Evolutionary conservation across 108 stramenopile species (phyloP).

Genomic region (Asterionellopsis glacialis): DNA sequence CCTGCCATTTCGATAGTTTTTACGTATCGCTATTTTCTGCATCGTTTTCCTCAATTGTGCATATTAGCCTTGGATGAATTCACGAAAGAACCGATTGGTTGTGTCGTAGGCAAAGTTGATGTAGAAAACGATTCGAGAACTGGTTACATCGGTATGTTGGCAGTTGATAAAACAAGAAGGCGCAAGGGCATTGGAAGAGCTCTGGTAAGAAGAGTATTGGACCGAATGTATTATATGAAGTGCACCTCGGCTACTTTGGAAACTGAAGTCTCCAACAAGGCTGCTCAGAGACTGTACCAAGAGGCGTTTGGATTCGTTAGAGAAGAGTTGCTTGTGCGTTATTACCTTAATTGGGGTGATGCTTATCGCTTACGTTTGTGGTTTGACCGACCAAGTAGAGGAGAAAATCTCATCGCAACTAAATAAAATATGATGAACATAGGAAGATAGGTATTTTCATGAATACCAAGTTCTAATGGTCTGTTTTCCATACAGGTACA

Average conservation of each 20-base stretch:
- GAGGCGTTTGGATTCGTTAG: slow-evolving; percentile 76
- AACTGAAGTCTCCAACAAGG: slow-evolving; percentile 75
- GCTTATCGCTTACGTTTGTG: slow-evolving; percentile 83
- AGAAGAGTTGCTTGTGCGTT: slow-evolving; percentile 78
- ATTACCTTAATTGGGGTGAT: slow-evolving; percentile 85
- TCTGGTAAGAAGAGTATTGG: slow-evolving; percentile 58
- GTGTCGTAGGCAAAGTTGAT: slow-evolving; percentile 86
- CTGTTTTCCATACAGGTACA: too few species aligned
- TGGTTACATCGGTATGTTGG: slow-evolving; percentile 83
- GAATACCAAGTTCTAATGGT: too few species aligned
- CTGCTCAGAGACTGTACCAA: slow-evolving; percentile 77
- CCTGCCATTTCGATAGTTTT: slow-evolving; percentile 40
- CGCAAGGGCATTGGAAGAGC: slow-evolving; percentile 75
- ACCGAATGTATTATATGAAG: slow-evolving; percentile 58
- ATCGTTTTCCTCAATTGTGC: slow-evolving; percentile 77
- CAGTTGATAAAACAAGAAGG: slow-evolving; percentile 63
- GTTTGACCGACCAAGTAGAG: slow-evolving; percentile 24
- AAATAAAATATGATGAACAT: too few species aligned
- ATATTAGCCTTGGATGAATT: slow-evolving; percentile 61
- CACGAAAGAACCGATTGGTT: slow-evolving; percentile 62
- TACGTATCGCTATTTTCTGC: slow-evolving; percentile 86
- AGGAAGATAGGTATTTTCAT: too few species aligned
- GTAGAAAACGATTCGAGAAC: slow-evolving; percentile 29
- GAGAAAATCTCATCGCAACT: too few species aligned
- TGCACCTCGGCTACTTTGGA: slow-evolving; percentile 60